Evolutionary conservation across 192 early-diverging fungal genomes (phyloP).

Genomic region (Thoreauomyces humboldtii): DNA sequence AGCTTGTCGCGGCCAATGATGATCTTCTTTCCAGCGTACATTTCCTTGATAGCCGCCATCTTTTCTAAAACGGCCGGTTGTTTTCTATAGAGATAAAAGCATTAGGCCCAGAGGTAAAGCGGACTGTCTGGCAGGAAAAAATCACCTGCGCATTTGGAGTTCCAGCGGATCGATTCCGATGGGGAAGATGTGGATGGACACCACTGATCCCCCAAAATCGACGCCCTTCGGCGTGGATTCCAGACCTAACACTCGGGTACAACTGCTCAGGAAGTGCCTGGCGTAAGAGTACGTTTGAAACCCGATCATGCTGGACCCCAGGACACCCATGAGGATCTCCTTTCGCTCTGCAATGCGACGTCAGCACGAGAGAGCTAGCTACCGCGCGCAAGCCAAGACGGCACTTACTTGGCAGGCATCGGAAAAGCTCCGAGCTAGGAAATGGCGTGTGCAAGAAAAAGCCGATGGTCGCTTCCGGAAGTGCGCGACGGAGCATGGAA

Average conservation of each 20-base stretch:
- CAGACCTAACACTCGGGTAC: slow-evolving; percentile 89
- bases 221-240: slow-evolving; percentile 90
- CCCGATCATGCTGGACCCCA: slow-evolving; percentile 90
- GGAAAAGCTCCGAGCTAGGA: slow-evolving; percentile 58
- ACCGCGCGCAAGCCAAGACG: not conserved
- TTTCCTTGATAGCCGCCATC: slow-evolving; percentile 73
- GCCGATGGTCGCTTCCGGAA: slow-evolving; percentile 48
- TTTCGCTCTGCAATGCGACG: slow-evolving; percentile 52
- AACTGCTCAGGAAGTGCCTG: slow-evolving; percentile 84
- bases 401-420: slow-evolving; percentile 54
- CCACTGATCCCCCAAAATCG: slow-evolving; percentile 72
- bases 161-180: slow-evolving; percentile 92
- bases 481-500: slow-evolving; percentile 37
- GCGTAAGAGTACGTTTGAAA: slow-evolving; percentile 98
- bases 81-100: slow-evolving; percentile 41
- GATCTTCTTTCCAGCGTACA: slow-evolving; percentile 86
- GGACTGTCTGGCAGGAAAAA: not conserved
- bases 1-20: slow-evolving; percentile 96
- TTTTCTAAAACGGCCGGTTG: slow-evolving; percentile 69
- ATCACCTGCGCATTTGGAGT: slow-evolving; percentile 49
- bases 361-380: not conserved
- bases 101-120: not conserved
- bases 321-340: slow-evolving; percentile 80
- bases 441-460: slow-evolving; percentile 63
- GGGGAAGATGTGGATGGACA: slow-evolving; percentile 87